Percentiles rank a stretch among this genome's conserved stretches.
phyloP scores from a whole-genome alignment of 352 stramenopile species.

The Phytophthora colocasiae region DNA sequence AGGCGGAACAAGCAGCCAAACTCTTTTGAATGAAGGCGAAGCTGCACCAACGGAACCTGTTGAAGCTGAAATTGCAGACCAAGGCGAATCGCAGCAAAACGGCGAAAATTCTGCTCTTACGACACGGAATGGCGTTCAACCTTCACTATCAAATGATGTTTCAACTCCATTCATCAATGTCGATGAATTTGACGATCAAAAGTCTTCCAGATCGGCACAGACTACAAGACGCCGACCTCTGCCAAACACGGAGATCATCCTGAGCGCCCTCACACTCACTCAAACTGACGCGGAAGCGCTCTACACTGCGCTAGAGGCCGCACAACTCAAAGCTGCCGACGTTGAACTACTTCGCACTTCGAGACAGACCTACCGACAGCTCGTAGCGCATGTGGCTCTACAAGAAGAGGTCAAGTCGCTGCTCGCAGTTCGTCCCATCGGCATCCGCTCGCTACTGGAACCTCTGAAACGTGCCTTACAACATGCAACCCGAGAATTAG shows the following conservation, averaged over 20 bases:
- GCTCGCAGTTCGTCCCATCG: conserved; percentile 71
- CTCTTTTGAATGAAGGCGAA: background rate
- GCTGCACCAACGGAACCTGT: background rate
- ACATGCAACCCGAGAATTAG: conserved; percentile 54
- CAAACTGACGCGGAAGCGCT: conserved; percentile 79
- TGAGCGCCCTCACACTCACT: conserved; percentile 56
- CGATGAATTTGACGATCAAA: conserved; percentile 18
- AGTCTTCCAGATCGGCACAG: conserved; percentile 18
- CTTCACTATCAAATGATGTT: conserved; percentile 8
- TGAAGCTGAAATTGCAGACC: conserved; percentile 8
- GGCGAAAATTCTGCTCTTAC: conserved; percentile 8
- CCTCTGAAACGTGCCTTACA: conserved; percentile 65
- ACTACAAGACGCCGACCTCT: conserved; percentile 15
- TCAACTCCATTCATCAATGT: conserved; percentile 9
- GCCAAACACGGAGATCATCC: conserved; percentile 47
- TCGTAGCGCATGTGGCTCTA: conserved; percentile 72
- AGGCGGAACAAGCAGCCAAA: background rate
- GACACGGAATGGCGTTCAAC: conserved; percentile 12
- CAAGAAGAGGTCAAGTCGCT: conserved; percentile 85
- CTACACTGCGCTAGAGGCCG: conserved; percentile 75
- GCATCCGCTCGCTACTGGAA: conserved; percentile 72
- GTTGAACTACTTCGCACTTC: conserved; percentile 56
- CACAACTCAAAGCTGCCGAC: conserved; percentile 70
- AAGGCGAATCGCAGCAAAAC: conserved; percentile 11
- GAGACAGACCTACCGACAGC: conserved; percentile 70